A percentile compares a stretch with the other conserved stretches of the same genome.
These are phyloP conservation scores for Alternaria solani DNA, from an alignment of 2,329 filamentous ascomycete genomes.

Conservation along the genomic window DNA sequence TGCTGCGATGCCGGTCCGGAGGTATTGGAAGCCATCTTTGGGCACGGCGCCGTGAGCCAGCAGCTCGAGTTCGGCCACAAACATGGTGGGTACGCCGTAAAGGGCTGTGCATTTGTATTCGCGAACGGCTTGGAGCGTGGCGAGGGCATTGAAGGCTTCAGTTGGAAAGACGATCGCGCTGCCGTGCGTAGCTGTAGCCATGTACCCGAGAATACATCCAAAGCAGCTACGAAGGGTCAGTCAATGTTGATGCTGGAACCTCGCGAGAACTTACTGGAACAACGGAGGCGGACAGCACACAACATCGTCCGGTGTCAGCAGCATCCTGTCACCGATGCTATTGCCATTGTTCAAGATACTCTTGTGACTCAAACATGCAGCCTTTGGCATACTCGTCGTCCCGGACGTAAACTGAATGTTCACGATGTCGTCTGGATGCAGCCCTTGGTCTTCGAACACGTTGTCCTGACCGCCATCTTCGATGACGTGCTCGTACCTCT, in stretches of 20 bases:
- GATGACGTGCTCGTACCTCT: constrained; percentile 56
- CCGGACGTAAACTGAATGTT: constrained; percentile 98
- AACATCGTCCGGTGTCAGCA: constrained; percentile 74
- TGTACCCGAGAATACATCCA: constrained; percentile 89
- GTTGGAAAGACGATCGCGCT: constrained; percentile 83
- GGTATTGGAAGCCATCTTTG: constrained; percentile 64
- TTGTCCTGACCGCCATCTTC: constrained; percentile 54
- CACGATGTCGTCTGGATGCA: constrained; percentile 73
- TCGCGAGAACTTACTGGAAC: constrained; percentile 52
- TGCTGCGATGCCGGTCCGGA: constrained; percentile 91
- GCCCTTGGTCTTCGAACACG: constrained; percentile 58
- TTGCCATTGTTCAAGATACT: constrained; percentile 93
- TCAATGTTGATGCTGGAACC: neutral
- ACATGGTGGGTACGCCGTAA: constrained; percentile 95
- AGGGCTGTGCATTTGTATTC: constrained; percentile 72
- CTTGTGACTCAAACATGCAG: constrained; percentile 84
- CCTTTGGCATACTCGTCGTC: constrained; percentile 91
- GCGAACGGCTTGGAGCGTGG: constrained; percentile 71
- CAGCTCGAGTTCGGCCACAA: constrained; percentile 83
- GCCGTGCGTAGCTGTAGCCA: constrained; percentile 89
- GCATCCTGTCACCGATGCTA: constrained; percentile 86
- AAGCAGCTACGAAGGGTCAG: constrained; percentile 68
- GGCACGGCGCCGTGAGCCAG: constrained; percentile 62
- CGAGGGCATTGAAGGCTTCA: constrained; percentile 83
- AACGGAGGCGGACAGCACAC: constrained; percentile 69